Percentiles rank a stretch among this genome's conserved stretches.
phyloP scores from a whole-genome alignment of 2,329 filamentous ascomycete genomes.

The Cercospora beticola region DNA sequence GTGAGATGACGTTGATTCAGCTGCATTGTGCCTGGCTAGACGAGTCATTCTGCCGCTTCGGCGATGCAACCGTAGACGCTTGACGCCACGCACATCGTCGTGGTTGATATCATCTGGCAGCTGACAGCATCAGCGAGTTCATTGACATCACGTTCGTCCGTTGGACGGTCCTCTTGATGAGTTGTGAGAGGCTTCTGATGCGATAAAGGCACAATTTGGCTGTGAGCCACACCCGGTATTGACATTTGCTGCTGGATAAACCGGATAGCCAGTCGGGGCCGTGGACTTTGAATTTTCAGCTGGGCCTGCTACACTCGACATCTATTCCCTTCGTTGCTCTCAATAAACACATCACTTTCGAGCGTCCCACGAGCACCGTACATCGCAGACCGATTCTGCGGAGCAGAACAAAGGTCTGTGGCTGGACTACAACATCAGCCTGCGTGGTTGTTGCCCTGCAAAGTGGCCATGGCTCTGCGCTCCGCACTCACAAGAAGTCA shows the following conservation, averaged over 20 bases:
- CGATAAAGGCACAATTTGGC: not conserved
- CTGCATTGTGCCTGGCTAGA: conserved; percentile 6
- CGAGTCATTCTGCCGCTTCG: not conserved
- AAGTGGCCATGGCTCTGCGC: not conserved
- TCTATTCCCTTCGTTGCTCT: not conserved
- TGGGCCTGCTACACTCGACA: not conserved
- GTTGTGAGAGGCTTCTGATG: not conserved
- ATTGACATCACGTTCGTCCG: not conserved
- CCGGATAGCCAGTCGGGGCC: not conserved
- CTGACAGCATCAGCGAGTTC: not conserved
- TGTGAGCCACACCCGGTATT: not conserved
- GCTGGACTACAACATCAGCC: not conserved
- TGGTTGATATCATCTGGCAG: not conserved
- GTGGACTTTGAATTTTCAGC: not conserved
- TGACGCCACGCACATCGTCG: not conserved
- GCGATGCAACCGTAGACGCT: not conserved
- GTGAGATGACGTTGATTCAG: not conserved
- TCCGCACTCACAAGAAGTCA: not conserved
- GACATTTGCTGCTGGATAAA: not conserved
- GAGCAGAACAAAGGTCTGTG: not conserved
- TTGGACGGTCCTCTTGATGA: not conserved
- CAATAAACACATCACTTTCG: not conserved
- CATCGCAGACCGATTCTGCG: not conserved
- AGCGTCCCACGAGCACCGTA: not conserved
- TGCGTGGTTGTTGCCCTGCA: not conserved